A percentile compares a stretch with the other conserved stretches of the same genome.
Evolutionary conservation across 2,329 filamentous ascomycete genomes (phyloP).

Genomic region (Aspergillus persii): DNA sequence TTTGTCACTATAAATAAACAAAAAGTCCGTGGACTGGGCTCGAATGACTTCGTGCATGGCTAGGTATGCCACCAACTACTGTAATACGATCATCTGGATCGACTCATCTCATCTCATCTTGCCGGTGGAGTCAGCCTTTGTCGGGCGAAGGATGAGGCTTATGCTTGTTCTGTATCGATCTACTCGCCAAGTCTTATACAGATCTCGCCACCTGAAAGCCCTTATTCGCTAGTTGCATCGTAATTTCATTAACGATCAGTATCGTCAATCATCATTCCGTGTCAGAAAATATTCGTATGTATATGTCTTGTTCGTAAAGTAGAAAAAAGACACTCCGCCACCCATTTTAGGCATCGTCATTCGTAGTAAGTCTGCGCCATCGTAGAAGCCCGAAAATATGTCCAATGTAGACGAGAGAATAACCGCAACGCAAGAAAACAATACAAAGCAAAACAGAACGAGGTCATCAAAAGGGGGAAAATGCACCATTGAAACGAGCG

Average conservation of each 20-base stretch:
- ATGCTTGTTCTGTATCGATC: neutral
- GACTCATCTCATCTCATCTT: neutral
- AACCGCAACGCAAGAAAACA: neutral
- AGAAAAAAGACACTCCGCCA: constrained; percentile 2
- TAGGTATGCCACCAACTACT: too few species aligned
- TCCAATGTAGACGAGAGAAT: neutral
- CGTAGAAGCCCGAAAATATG: constrained; percentile 9
- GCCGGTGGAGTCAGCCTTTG: neutral
- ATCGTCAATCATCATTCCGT: constrained; percentile 2
- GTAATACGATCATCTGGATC: neutral
- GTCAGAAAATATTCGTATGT: neutral
- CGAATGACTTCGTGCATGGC: neutral
- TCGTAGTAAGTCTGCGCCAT: constrained; percentile 1
- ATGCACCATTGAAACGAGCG: neutral
- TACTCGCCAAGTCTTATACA: neutral
- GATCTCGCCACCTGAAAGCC: neutral
- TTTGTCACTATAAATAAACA: neutral
- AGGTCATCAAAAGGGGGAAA: neutral
- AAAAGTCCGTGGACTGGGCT: neutral
- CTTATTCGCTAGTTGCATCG: neutral
- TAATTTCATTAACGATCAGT: neutral
- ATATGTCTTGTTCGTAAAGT: neutral
- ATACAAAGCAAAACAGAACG: constrained; percentile 4
- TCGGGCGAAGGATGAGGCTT: neutral
- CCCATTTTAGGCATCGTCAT: constrained; percentile 8